These are phyloP conservation scores for Tillandsia leiboldiana DNA, from an alignment of 176 grass and related monocot species.

Conservation along the genomic window DNA sequence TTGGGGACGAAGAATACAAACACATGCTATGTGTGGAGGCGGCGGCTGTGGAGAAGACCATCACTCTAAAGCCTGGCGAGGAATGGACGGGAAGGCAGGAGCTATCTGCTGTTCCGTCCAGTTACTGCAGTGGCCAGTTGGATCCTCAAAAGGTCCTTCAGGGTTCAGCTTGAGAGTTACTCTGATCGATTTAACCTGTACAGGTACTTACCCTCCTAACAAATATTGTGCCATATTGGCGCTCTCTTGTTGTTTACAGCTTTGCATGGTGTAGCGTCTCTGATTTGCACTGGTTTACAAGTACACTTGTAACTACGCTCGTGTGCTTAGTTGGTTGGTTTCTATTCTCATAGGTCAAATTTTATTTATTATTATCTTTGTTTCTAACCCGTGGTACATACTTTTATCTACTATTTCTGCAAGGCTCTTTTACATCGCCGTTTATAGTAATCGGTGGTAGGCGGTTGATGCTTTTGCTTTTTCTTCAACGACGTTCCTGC, in stretches of 20 bases:
- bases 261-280: too few species aligned
- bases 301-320: too few species aligned
- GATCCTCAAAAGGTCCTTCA: conserved; percentile 73
- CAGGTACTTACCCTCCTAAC: conserved; percentile 16
- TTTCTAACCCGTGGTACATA: too few species aligned
- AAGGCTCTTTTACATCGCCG: neutral
- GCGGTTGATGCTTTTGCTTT: neutral
- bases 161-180: conserved; percentile 24
- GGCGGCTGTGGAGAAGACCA: conserved; percentile 57
- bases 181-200: conserved; percentile 15
- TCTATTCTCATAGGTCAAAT: too few species aligned
- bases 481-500: neutral
- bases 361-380: too few species aligned
- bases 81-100: conserved; percentile 84
- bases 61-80: conserved; percentile 76
- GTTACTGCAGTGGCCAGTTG: conserved; percentile 83
- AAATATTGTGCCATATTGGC: too few species aligned
- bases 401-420: neutral
- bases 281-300: too few species aligned
- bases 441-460: neutral
- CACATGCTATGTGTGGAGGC: conserved; percentile 71
- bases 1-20: conserved; percentile 88
- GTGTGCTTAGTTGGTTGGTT: too few species aligned
- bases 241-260: too few species aligned
- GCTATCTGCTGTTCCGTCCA: conserved; percentile 71